Evolutionary conservation across 805 yeast genomes (phyloP).

Genomic region (Candida saitoana): DNA sequence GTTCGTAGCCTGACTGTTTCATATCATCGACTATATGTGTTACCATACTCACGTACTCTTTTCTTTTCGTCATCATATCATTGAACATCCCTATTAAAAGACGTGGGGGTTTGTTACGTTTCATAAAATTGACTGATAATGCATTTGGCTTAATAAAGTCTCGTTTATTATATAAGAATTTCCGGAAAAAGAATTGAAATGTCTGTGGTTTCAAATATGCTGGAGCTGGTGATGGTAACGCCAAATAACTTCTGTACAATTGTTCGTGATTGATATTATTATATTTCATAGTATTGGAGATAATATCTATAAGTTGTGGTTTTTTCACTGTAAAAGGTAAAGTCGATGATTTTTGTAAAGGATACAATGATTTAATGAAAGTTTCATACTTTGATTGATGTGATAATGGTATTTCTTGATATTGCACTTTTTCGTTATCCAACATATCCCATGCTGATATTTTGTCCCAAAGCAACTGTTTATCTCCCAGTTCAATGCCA

Average conservation of each 20-base stretch:
- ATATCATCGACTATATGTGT: slow-evolving; percentile 26
- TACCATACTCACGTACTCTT: slow-evolving; percentile 17
- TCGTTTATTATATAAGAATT: slow-evolving; percentile 18
- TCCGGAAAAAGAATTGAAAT: slow-evolving; percentile 24
- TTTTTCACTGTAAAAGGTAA: slow-evolving; percentile 3
- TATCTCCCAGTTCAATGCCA: neutral
- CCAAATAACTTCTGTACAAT: slow-evolving; percentile 22
- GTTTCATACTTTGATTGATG: slow-evolving; percentile 6
- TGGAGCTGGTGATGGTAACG: slow-evolving; percentile 24
- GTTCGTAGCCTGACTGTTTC: slow-evolving; percentile 20
- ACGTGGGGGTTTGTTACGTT: neutral
- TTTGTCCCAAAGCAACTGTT: slow-evolving; percentile 2
- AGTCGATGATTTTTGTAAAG: slow-evolving; percentile 8
- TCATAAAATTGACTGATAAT: slow-evolving; percentile 7
- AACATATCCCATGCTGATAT: neutral
- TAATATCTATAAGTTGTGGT: slow-evolving; percentile 6
- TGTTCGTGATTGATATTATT: slow-evolving; percentile 20
- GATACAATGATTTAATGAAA: slow-evolving; percentile 18
- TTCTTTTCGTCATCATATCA: slow-evolving; percentile 17
- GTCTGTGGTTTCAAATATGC: slow-evolving; percentile 21
- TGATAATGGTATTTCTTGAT: neutral
- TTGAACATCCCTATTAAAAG: slow-evolving; percentile 12
- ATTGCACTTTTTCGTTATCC: neutral
- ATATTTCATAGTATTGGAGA: slow-evolving; percentile 11
- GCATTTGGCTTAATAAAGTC: slow-evolving; percentile 25